A percentile compares a stretch with the other conserved stretches of the same genome.
phyloP scores from a whole-genome alignment of 345 rosid species.

The Gossypium sturtianum region DNA sequence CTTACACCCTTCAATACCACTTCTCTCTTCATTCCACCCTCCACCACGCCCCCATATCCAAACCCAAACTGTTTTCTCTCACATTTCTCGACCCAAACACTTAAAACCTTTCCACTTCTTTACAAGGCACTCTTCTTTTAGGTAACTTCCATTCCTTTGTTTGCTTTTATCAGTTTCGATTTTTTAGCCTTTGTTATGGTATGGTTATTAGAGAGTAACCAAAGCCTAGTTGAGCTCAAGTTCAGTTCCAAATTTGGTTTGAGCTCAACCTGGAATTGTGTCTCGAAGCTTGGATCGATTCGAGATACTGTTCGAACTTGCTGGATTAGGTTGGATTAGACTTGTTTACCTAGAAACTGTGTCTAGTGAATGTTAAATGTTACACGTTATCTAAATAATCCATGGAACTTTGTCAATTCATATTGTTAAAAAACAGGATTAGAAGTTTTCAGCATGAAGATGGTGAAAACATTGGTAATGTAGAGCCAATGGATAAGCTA shows the following conservation, averaged over 20 bases:
- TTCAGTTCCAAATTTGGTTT: neutral
- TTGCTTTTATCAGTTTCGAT: neutral
- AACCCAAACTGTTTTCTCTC: neutral
- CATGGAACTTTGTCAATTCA: neutral
- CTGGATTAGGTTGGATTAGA: neutral
- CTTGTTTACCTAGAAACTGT: neutral
- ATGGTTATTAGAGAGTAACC: neutral
- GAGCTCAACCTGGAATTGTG: neutral
- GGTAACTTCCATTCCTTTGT: neutral
- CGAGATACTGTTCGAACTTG: neutral
- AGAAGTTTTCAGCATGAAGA: conserved; percentile 33
- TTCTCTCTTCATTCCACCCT: neutral
- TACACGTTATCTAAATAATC: neutral
- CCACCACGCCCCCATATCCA: neutral
- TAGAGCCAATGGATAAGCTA: conserved; percentile 18
- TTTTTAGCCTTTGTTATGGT: neutral
- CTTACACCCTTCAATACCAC: neutral
- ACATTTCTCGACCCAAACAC: neutral
- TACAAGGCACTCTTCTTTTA: neutral
- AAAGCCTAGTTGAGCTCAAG: neutral
- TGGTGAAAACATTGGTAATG: conserved; percentile 28
- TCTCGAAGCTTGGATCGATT: neutral
- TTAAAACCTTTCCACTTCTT: neutral
- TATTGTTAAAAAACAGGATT: conserved; percentile 25
- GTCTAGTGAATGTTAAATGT: neutral